A percentile compares a stretch with the other conserved stretches of the same genome.
These are phyloP conservation scores for Pyrus bretschneideri DNA, from an alignment of 306 rosid genomes.

Conservation along the genomic window DNA sequence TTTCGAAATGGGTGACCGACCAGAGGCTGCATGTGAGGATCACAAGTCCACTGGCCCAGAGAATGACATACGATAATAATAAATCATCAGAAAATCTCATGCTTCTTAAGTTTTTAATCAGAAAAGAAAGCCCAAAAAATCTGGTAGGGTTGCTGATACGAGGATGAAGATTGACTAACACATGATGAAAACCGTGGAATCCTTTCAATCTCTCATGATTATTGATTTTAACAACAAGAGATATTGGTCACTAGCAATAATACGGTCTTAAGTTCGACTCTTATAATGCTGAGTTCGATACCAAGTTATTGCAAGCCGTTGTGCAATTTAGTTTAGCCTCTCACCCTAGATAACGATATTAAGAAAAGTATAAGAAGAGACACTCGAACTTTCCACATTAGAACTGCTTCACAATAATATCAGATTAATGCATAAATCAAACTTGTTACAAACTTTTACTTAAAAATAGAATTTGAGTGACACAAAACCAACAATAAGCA, in stretches of 20 bases:
- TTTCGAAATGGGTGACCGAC: neutral
- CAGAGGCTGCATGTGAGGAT: slow-evolving; percentile 2
- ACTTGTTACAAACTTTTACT: too few relatives aligned
- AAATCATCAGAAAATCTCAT: neutral
- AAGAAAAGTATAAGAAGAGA: neutral
- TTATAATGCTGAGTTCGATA: too few relatives aligned
- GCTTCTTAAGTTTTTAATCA: slow-evolving; percentile 22
- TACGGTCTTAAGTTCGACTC: too few relatives aligned
- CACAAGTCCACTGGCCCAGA: slow-evolving; percentile 15
- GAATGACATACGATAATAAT: slow-evolving; percentile 25
- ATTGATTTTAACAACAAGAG: slow-evolving; percentile 14
- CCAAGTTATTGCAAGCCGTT: too few relatives aligned
- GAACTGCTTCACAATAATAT: too few relatives aligned
- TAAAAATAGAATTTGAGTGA: too few relatives aligned
- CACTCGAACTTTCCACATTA: neutral
- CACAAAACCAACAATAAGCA: too few relatives aligned
- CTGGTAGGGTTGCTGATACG: slow-evolving; percentile 28
- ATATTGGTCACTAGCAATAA: neutral
- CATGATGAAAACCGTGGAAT: slow-evolving; percentile 5
- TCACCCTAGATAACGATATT: too few relatives aligned
- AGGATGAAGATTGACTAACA: neutral
- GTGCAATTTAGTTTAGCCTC: too few relatives aligned
- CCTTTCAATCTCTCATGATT: slow-evolving; percentile 13
- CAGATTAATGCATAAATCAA: too few relatives aligned
- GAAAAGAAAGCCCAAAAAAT: slow-evolving; percentile 47